Percentiles rank a stretch among this genome's conserved stretches.
Evolutionary conservation across 2,329 filamentous ascomycete species (phyloP).

Genomic region (Aspergillus aculeatinus): DNA sequence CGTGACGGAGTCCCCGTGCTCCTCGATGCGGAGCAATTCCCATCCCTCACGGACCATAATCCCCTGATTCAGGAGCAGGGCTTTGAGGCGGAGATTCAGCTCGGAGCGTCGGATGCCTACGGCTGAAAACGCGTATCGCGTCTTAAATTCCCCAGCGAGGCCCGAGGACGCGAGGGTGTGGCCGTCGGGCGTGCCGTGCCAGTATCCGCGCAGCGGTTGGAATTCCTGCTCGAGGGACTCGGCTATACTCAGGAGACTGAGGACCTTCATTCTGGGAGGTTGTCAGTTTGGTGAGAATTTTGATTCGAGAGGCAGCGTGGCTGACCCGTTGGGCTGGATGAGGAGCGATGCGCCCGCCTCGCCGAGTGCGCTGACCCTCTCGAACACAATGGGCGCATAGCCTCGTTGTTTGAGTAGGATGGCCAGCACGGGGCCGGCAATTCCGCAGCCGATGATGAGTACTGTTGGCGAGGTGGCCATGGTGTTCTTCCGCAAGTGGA

Average conservation of each 20-base stretch:
- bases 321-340: slow-evolving; percentile 6
- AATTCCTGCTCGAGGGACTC: neutral
- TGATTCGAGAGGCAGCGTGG: neutral
- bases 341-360: slow-evolving; percentile 10
- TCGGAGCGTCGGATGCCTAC: neutral
- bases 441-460: slow-evolving; percentile 7
- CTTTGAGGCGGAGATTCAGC: neutral
- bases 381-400: slow-evolving; percentile 6
- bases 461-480: neutral
- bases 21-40: neutral
- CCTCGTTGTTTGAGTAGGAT: slow-evolving; percentile 1
- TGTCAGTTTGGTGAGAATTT: neutral
- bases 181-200: slow-evolving; percentile 1
- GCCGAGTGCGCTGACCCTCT: slow-evolving; percentile 4
- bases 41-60: slow-evolving; percentile 2
- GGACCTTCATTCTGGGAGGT: slow-evolving; percentile 2
- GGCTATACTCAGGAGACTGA: neutral
- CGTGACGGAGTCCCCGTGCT: neutral
- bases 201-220: neutral
- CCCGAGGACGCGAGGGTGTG: neutral
- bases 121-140: neutral
- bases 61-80: neutral
- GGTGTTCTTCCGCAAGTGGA: no score
- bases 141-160: neutral
- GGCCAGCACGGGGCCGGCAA: slow-evolving; percentile 5